Evolutionary conservation across 2,329 filamentous ascomycete genomes (phyloP).

Genomic region (Diaporthe sp.): DNA sequence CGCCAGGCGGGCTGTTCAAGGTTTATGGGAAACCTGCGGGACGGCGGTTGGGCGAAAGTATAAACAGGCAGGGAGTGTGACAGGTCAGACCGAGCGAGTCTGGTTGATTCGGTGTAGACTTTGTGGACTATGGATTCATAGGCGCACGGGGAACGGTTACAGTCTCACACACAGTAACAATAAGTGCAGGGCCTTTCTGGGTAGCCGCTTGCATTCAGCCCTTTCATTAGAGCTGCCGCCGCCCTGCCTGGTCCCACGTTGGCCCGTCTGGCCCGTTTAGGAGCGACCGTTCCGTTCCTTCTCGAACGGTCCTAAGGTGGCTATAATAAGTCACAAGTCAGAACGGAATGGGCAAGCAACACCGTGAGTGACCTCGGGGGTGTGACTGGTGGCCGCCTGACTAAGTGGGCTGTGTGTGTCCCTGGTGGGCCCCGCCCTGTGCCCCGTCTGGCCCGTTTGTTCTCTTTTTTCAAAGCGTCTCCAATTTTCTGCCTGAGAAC

Average conservation of each 20-base stretch:
- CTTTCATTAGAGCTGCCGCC: conserved; percentile 27
- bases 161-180: conserved; percentile 1
- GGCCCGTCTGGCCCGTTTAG: conserved; percentile 2
- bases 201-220: conserved; percentile 25
- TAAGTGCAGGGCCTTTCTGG: not conserved
- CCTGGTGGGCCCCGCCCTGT: conserved; percentile 3
- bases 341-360: not conserved
- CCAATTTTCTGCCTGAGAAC: conserved; percentile 35
- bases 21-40: not conserved
- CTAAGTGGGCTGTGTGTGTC: not conserved
- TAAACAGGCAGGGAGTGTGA: conserved; percentile 9
- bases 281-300: conserved; percentile 27
- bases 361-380: conserved; percentile 18
- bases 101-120: conserved; percentile 2
- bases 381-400: not conserved
- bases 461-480: conserved; percentile 32
- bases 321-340: conserved; percentile 20
- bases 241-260: not conserved
- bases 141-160: not conserved
- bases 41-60: conserved; percentile 20
- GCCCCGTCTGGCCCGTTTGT: conserved; percentile 16
- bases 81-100: conserved; percentile 14
- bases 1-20: not conserved
- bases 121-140: not conserved
- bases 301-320: conserved; percentile 10